A percentile compares a stretch with the other conserved stretches of the same genome.
Evolutionary conservation across 2,329 filamentous ascomycete genomes (phyloP).

Genomic region (Pestalotiopsis sp.): DNA sequence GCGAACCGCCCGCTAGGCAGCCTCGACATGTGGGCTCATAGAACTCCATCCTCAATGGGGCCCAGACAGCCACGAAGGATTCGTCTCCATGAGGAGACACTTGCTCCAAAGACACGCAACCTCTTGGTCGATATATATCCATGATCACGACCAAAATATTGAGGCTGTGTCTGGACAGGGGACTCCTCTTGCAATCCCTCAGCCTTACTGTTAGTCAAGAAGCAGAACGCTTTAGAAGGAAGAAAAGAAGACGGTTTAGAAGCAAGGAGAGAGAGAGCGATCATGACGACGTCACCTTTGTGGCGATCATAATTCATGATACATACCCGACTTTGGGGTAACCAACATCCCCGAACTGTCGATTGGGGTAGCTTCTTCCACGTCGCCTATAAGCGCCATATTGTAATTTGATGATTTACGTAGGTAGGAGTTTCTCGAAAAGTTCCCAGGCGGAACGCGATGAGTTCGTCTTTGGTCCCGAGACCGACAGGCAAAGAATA

Average conservation of each 20-base stretch:
- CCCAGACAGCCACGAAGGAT: conserved; percentile 2
- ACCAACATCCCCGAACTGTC: neutral
- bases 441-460: neutral
- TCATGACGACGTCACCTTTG: neutral
- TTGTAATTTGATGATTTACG: neutral
- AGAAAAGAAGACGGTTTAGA: neutral
- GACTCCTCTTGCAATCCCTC: neutral
- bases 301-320: neutral
- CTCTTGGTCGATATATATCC: neutral
- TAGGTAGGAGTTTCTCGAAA: neutral
- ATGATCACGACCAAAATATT: neutral
- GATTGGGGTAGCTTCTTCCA: neutral
- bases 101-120: neutral
- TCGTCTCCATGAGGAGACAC: neutral
- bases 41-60: neutral
- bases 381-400: neutral
- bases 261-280: neutral
- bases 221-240: neutral
- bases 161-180: neutral
- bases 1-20: conserved; percentile 3
- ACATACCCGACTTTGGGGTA: neutral
- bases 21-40: neutral
- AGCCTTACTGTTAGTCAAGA: neutral
- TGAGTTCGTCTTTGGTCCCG: neutral
- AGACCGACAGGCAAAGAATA: neutral